Percentiles rank a stretch among this genome's conserved stretches.
These are phyloP conservation scores for Starmerella ratchasimensis DNA, from an alignment of 805 yeast genomes.

Conservation along the genomic window DNA sequence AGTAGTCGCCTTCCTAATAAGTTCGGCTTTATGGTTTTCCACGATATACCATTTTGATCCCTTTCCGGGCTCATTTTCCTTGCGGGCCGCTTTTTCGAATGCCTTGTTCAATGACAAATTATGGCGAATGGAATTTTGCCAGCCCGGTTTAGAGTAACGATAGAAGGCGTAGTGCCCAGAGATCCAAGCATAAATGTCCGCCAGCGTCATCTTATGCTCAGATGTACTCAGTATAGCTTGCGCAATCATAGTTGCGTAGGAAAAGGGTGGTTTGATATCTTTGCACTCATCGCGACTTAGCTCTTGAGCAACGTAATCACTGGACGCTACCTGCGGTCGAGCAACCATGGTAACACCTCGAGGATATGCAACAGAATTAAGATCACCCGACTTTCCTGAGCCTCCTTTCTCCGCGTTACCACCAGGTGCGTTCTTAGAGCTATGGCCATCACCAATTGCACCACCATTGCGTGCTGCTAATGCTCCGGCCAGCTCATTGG, in stretches of 20 bases:
- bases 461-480: background rate
- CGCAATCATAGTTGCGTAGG: slow-evolving; percentile 96
- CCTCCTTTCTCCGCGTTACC: too few species aligned
- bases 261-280: slow-evolving; percentile 90
- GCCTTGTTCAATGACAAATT: slow-evolving; percentile 90
- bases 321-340: slow-evolving; percentile 28
- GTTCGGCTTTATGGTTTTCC: slow-evolving; percentile 70
- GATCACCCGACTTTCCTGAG: too few species aligned
- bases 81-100: slow-evolving; percentile 90
- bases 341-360: slow-evolving; percentile 32
- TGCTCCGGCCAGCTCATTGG: background rate
- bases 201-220: slow-evolving; percentile 76
- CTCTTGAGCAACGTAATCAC: slow-evolving; percentile 27
- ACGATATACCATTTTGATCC: slow-evolving; percentile 99
- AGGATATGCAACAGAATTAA: slow-evolving; percentile 23
- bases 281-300: slow-evolving; percentile 80
- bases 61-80: slow-evolving; percentile 93
- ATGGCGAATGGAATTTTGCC: slow-evolving; percentile 97
- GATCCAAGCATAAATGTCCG: slow-evolving; percentile 90
- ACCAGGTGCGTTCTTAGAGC: too few species aligned
- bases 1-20: slow-evolving; percentile 55
- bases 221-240: slow-evolving; percentile 83
- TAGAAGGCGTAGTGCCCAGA: slow-evolving; percentile 79
- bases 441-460: background rate
- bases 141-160: slow-evolving; percentile 82